Evolutionary conservation across 768 basidiomycete species (phyloP).

Genomic region (Tricholoma bakamatsutake): DNA sequence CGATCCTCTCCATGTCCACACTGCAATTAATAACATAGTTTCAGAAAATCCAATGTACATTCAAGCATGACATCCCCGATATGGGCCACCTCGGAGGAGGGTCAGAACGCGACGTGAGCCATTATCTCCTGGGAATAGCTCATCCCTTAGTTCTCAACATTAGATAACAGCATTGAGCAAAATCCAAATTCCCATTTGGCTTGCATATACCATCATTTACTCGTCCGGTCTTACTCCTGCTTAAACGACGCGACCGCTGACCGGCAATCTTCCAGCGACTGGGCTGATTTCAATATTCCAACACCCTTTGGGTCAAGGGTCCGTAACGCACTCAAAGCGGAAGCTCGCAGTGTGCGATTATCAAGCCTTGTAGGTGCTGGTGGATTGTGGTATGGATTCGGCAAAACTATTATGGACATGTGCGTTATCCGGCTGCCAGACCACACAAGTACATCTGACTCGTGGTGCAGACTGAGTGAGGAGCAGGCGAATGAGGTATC

Average conservation of each 20-base stretch:
- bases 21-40: background rate
- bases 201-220: conserved; percentile 79
- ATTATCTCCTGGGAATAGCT: conserved; percentile 3
- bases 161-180: conserved; percentile 72
- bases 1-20: background rate
- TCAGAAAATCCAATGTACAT: conserved; percentile 91
- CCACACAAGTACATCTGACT: background rate
- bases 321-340: conserved; percentile 83
- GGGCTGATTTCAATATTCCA: conserved; percentile 86
- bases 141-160: background rate
- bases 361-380: conserved; percentile 81
- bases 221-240: conserved; percentile 41
- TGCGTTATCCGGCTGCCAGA: conserved; percentile 23
- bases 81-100: conserved; percentile 91
- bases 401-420: conserved; percentile 82
- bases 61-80: conserved; percentile 77
- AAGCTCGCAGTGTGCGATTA: conserved; percentile 78
- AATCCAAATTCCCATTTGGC: conserved; percentile 84
- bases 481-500: conserved; percentile 69
- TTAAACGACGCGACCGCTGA: background rate
- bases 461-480: conserved; percentile 59
- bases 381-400: conserved; percentile 90
- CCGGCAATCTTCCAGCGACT: conserved; percentile 53
- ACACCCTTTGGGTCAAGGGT: conserved; percentile 71
- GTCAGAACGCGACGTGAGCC: conserved; percentile 71